Base-by-base conservation (phyloP, 2,329 filamentous ascomycete genomes). In the Pseudopithomyces maydicus region DNA sequence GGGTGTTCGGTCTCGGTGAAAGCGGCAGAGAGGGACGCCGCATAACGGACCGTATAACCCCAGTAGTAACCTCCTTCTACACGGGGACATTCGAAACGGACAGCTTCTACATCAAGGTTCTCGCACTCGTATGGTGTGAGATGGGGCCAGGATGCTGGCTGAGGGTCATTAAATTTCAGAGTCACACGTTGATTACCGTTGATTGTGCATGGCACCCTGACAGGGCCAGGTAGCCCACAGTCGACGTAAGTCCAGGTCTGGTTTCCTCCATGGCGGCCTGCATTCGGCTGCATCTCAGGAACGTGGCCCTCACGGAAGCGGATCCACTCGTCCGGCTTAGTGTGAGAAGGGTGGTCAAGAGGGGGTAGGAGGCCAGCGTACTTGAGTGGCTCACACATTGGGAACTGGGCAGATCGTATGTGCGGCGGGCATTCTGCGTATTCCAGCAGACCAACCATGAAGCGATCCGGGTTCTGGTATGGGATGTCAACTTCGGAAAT, bases 401-500 rank as follows among this genome's bases (percentile, higher is more conserved):
- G 88, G 66, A 96, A 94, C 3, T 96, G 81, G 1, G 82, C 62
- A 15, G 59, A 62, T 8, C 67, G 58, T 77, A 96, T 87, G 75
- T 95, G 89, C 1, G 91, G 90, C 29, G 92, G 92, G 4, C 90
- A 90, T 75, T 96, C 92, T 58, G 96, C 85, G 76, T 92, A 96
- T 57, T 85, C 88, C 7, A 96, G 81, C 6, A 96, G 78, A 70
- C 95, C 91, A 49, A 86, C 84, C 20, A 96, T 82, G 77, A 94
- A 96, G 77, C 93, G 89, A 56, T 87, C 87, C 1, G 91, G 91
- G 68, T 95, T 89, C 14, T 85, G 81, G 70, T 88, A 90, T 59
- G 84, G 82, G 59, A 78, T 77, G 47, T 81, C 77, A 52, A 77
- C 70, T 45, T 79, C 74, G 1, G 71, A 58, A n/a, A 74, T 68